Conservation (phyloP, 352 stramenopile species). For the Globisporangium barbulae region DNA sequence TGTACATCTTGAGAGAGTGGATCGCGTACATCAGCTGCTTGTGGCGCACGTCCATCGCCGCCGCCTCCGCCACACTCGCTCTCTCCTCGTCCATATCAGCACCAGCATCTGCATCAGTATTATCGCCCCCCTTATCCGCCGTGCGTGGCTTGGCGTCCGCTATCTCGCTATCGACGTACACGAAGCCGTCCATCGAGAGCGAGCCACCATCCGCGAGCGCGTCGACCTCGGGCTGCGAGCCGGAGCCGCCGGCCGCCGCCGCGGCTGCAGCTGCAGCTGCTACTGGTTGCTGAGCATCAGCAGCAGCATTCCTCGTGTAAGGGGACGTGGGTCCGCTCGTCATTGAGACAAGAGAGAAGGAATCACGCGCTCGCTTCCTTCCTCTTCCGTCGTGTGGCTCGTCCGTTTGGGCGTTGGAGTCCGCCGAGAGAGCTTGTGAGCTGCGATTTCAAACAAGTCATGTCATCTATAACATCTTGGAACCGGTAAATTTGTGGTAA, state of each 20-base stretch:
- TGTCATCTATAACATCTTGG: too few species aligned
- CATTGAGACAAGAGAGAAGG: background rate
- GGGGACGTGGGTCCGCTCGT: background rate
- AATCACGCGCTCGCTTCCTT: background rate
- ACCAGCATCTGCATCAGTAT: background rate
- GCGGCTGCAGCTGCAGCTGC: background rate
- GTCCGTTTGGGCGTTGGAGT: background rate
- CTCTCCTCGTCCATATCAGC: background rate
- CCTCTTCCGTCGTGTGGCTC: background rate
- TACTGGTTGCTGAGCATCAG: background rate
- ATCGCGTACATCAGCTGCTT: slow-evolving; percentile 45
- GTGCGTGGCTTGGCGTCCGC: background rate
- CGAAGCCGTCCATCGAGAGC: slow-evolving; percentile 9
- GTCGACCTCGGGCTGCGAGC: background rate
- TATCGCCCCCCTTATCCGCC: background rate
- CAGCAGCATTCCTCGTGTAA: background rate
- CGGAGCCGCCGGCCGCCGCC: background rate
- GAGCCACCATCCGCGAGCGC: slow-evolving; percentile 2
- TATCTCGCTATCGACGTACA: slow-evolving; percentile 7
- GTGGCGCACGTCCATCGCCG: slow-evolving; percentile 3
- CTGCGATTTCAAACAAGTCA: too few species aligned
- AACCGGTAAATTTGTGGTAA: too few species aligned
- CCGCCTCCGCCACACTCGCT: background rate
- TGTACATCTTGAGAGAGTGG: slow-evolving; percentile 71
- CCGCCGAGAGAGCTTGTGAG: too few species aligned